Evolutionary conservation across 108 stramenopile species (phyloP).

Genomic region (Epithemia pelagica): DNA sequence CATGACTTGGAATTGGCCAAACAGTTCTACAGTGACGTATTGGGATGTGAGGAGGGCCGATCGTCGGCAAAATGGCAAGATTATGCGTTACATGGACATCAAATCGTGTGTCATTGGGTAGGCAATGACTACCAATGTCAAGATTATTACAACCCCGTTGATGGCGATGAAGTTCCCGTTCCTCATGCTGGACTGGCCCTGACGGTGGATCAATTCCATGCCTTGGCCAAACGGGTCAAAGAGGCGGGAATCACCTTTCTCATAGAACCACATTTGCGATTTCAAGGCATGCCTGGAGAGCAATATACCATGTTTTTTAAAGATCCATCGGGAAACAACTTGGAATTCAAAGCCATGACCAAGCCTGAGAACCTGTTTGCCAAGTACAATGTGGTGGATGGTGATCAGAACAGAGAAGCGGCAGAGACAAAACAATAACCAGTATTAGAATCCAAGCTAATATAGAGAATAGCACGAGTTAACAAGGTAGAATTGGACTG

Average conservation of each 20-base stretch:
- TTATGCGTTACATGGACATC: slow-evolving; percentile 91
- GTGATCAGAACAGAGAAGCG: too few relatives aligned
- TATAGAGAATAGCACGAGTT: too few relatives aligned
- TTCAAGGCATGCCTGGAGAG: slow-evolving; percentile 91
- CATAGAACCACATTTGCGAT: slow-evolving; percentile 91
- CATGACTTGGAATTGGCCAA: slow-evolving; percentile 88
- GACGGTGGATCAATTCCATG: slow-evolving; percentile 85
- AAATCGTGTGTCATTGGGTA: slow-evolving; percentile 93
- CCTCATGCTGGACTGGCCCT: slow-evolving; percentile 93
- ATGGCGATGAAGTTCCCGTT: slow-evolving; percentile 98
- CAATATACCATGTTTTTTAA: slow-evolving; percentile 97
- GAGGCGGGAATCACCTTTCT: slow-evolving; percentile 74
- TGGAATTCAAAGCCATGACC: slow-evolving; percentile 99
- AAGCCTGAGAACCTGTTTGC: slow-evolving; percentile 91
- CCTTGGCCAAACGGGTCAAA: slow-evolving; percentile 69
- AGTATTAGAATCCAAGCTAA: too few relatives aligned
- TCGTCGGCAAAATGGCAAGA: slow-evolving; percentile 93
- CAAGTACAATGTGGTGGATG: slow-evolving; percentile 86
- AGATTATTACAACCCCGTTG: slow-evolving; percentile 97
- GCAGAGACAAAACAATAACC: too few relatives aligned
- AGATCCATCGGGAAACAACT: slow-evolving; percentile 91
- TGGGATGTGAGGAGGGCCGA: slow-evolving; percentile 88
- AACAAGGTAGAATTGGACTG: too few relatives aligned
- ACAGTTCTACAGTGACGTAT: slow-evolving; percentile 82
- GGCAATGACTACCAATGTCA: slow-evolving; percentile 86